Percentiles rank a stretch among this genome's conserved stretches.
phyloP scores from a whole-genome alignment of 441 rosid species.

The Bocquillonia castaneifolia region DNA sequence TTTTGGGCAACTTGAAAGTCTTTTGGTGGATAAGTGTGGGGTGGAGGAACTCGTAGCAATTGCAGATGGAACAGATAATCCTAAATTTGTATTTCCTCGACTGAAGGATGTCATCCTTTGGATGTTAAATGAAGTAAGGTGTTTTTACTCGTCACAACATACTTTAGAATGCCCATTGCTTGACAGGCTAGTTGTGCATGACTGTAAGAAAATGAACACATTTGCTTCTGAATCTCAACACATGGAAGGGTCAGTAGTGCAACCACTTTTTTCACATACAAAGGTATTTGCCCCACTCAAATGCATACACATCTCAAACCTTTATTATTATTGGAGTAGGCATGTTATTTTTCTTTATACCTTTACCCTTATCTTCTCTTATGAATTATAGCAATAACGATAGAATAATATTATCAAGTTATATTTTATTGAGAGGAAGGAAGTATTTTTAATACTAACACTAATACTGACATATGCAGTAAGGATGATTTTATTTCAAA shows the following conservation, averaged over 20 bases:
- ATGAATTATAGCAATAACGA: too few species aligned
- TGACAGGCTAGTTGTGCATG: not conserved
- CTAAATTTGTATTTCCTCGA: slow-evolving; percentile 18
- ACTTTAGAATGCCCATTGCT: slow-evolving; percentile 8
- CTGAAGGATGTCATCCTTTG: not conserved
- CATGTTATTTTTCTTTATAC: too few species aligned
- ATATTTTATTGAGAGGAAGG: too few species aligned
- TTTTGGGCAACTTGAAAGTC: slow-evolving; percentile 15
- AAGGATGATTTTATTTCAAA: too few species aligned
- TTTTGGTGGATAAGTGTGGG: slow-evolving; percentile 8
- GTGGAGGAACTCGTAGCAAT: slow-evolving; percentile 23
- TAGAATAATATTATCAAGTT: too few species aligned
- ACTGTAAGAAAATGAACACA: not conserved
- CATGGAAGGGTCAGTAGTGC: not conserved
- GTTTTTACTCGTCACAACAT: slow-evolving; percentile 14
- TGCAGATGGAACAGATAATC: not conserved
- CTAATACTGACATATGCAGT: too few species aligned
- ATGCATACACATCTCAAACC: not conserved
- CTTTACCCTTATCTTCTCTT: too few species aligned
- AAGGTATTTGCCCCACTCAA: not conserved
- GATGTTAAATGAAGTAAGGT: not conserved
- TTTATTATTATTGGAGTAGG: too few species aligned
- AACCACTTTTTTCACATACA: slow-evolving; percentile 5
- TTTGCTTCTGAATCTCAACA: not conserved
- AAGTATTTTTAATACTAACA: too few species aligned